Base-by-base conservation (phyloP, 2,329 filamentous ascomycete species). In the Fonsecaea nubica region DNA sequence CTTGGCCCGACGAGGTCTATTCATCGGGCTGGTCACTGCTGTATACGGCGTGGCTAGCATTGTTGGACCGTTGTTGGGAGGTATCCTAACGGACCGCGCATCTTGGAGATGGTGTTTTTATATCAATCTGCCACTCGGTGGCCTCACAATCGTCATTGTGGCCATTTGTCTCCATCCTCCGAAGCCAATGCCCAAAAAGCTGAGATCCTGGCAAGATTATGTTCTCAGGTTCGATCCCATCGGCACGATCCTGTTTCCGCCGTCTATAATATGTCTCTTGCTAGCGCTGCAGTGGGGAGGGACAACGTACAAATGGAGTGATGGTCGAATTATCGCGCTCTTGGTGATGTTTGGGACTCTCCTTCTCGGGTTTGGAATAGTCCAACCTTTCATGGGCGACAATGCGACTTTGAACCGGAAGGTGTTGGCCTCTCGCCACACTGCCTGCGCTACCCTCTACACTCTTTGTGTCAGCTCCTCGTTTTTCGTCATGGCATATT, bases 301-400 rank as follows among this genome's bases (percentile, higher is more conserved):
- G 3, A 78, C 77, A 9, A 79, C 74, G 36, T 79, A 81, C 40
- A 45, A 76, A 1, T 85, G 83, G 83, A 72, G 69, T 32, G 78
- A 76, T 67, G 73, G 72, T 7, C 78, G 76, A 8, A 78, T 85
- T 58, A 81, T 84, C 57, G 79, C 77, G 0, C 75, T 85, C 5
- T 80, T 86, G 32, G 77, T 83, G 0, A 75, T 85, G 3, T 83
- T 83, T 65, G 71, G 71, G 0, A 13, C 78, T 30, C 61, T 79
- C 13, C 66, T 73, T 10, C 63, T 74, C 32, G 65, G 82, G 21
- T 89, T 88, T 66, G 69, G 25, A 25, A 25, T 25, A 25, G 25
- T 25, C 25, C 25, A 25, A 25, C 25, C 25, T 25, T 25, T 82
- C 36, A 78, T 72, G 56, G 75, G 85, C 61, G 78, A 82, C 75